phyloP scores from a whole-genome alignment of 371 early-diverging fungal species.

The Ordospora pajunii region DNA sequence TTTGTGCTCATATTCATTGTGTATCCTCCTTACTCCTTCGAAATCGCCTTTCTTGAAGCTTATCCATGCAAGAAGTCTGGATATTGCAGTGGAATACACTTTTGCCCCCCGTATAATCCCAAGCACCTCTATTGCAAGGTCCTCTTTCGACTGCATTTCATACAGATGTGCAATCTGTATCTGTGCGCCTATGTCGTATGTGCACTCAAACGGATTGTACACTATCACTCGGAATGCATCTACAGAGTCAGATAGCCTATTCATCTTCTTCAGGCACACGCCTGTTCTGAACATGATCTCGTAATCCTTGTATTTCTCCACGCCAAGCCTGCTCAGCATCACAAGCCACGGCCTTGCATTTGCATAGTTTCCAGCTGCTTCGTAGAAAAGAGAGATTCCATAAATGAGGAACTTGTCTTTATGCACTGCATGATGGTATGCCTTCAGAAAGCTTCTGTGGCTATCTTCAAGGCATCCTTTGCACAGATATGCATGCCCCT shows the following conservation, averaged over 20 bases:
- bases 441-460: constrained; percentile 5
- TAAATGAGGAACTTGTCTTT: constrained; percentile 15
- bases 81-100: neutral
- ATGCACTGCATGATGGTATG: neutral
- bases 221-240: neutral
- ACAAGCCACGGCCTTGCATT: constrained; percentile 13
- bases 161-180: constrained; percentile 28
- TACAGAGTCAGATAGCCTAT: neutral
- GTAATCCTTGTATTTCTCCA: constrained; percentile 14
- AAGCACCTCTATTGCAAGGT: neutral
- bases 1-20: neutral
- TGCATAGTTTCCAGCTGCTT: constrained; percentile 4
- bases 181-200: neutral
- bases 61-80: constrained; percentile 3
- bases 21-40: neutral
- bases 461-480: neutral
- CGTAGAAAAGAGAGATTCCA: constrained; percentile 23
- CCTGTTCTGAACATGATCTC: constrained; percentile 25
- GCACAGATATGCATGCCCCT: constrained; percentile 2
- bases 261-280: constrained; percentile 23
- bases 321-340: neutral
- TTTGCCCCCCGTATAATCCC: neutral
- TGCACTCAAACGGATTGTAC: neutral
- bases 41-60: neutral
- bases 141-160: constrained; percentile 19